Conservation (phyloP, 2,329 filamentous ascomycete genomes). For the Penicillium expansum region DNA sequence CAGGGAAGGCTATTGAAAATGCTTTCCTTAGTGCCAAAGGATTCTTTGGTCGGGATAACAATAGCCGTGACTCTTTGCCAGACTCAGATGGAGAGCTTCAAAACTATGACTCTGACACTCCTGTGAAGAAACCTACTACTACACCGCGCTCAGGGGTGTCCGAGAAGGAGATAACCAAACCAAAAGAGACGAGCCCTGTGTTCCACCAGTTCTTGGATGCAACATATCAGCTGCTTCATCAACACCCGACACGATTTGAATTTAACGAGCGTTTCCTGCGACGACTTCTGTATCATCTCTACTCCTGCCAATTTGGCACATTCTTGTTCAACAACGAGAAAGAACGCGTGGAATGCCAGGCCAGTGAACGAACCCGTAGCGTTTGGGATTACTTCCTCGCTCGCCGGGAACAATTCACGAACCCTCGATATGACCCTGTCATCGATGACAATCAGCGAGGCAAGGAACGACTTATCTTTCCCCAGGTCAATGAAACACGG, state of each 20-base stretch:
- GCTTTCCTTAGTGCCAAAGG: conserved; percentile 80
- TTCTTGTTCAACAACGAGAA: conserved; percentile 96
- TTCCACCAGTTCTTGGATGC: conserved; percentile 98
- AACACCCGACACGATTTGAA: conserved; percentile 86
- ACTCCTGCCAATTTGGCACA: conserved; percentile 94
- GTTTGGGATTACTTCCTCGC: conserved; percentile 96
- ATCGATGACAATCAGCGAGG: conserved; percentile 77
- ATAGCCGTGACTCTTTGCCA: conserved; percentile 60
- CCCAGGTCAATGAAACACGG: conserved; percentile 70
- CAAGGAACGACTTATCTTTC: conserved; percentile 80
- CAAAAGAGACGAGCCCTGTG: conserved; percentile 90
- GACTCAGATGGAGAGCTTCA: conserved; percentile 60
- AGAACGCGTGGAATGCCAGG: conserved; percentile 69
- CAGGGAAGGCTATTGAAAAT: conserved; percentile 77
- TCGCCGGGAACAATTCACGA: conserved; percentile 75
- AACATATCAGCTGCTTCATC: conserved; percentile 82
- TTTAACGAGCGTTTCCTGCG: conserved; percentile 93
- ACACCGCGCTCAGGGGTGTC: conserved; percentile 38
- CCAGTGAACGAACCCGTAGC: conserved; percentile 71
- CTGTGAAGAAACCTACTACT: conserved; percentile 37
- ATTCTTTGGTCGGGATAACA: conserved; percentile 79
- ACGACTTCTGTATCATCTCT: conserved; percentile 85
- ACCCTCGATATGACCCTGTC: conserved; percentile 70
- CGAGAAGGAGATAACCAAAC: conserved; percentile 66
- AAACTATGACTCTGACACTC: conserved; percentile 48